Evolutionary conservation across 1,139 yeast species (phyloP), one percentile per base, ranked within the genome.

Genomic region (Lodderomyces theae): DNA sequence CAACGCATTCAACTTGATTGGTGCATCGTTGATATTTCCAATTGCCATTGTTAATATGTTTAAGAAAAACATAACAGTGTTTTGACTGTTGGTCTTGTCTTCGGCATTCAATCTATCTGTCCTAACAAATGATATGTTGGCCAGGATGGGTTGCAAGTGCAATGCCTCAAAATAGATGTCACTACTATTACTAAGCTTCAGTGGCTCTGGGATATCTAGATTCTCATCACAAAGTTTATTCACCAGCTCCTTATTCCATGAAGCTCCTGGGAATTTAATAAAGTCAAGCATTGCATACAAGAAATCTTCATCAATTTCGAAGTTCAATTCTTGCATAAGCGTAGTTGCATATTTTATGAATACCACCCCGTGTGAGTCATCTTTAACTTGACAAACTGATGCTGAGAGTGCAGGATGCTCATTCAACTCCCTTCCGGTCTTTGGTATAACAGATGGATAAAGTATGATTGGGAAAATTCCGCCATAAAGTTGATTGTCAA

Each of bases 1-100:
- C 50, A 94, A 69, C 0, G 98, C 92, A 57, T 92, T 88, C 56
- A 94, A 67, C 53, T 85, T 79, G 30, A 94, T 87, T 2, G 98
- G 98, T 0, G 99, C 98, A 62, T 92, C 97, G 56, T 92, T 90
- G 45, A 94, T 87, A 60, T 92, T 94, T 22, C 98, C 98, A 50
- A 94, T 80, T 0, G 98, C 96, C 97, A 90, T 90, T 0, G 97
- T 89, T 46, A 94, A 68, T 36, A 92, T 82, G 58, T 92, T 89
- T 51, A 87, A 74, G 54, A 89, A 82, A 61, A 84, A 85, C 74
- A 81, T 76, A 42, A 85, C 54, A 0, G 95, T 73, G 50, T 84
- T 86, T 42, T 78, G 81, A 1, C 87, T 69, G 0, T 77, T 68
- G 0, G 78, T 64, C 76, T 84, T 50, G 35, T 69, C 77, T 54